Evolutionary conservation across 1,139 yeast species (phyloP), one percentile per base, ranked within the genome.

Genomic region (Pichia sp.): DNA sequence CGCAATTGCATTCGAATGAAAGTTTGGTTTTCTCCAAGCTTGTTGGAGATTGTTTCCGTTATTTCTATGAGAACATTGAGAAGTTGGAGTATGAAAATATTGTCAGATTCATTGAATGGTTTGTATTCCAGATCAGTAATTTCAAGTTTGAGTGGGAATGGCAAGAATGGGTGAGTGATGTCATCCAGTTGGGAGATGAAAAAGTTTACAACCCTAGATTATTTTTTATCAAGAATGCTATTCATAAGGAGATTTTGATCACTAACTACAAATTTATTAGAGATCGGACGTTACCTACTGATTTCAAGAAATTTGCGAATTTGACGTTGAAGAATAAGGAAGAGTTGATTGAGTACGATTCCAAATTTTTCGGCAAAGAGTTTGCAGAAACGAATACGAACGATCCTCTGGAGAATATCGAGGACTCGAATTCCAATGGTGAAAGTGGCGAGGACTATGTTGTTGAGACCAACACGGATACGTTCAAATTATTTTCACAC

Each of bases 81-180:
- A 73, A 79, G 2, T 73, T 91, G 56, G 97, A 92, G 68, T 83
- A 83, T 61, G 97, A 91, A 69, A 74, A 88, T 54, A 80, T 84
- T 61, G 77, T 82, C 60, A 76, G 93, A 58, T 87, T 83, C 62
- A 75, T 90, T 65, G 95, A 89, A 69, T 95, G 99, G 99, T 86
- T 95, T 77, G 80, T 96, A 3, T 86, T 89, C 56, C 99, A 95
- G 71, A 80, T 95, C 67, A 87, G 96, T 63, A 93, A 93, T 69
- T 95, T 93, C 71, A 92, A 88, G 58, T 95, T 90, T 71, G 88
- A 93, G 48, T 95, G 99, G 99, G 91, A 91, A 67, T 93, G 99
- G 99, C 85, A 83, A 61, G 99, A 92, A 70, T 95, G 99, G 99
- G 83, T 80, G 47, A 54, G 48, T 43, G 71, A 70, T 1, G 87